Evolutionary conservation across 2,329 filamentous ascomycete genomes (phyloP), one percentile per base, ranked within the genome.

Genomic region (Coniella lustricola): DNA sequence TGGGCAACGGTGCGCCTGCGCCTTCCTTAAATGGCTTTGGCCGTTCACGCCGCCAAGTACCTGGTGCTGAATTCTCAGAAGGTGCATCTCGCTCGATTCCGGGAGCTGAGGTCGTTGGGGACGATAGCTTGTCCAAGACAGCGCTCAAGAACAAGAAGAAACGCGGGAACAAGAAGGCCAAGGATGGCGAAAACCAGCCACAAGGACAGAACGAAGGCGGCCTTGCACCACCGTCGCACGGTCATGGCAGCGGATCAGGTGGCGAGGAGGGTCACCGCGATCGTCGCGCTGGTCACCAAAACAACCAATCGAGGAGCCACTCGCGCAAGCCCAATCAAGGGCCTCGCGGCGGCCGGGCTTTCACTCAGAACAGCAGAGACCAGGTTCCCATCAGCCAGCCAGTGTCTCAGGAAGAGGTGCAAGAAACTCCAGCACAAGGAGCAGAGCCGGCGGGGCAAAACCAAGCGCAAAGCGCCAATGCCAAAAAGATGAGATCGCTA

Each of bases 141-240:
- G 90, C 87, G 12, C 73, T 88, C 59, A 96, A 96, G 78, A 96
- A 96, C 71, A 97, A 97, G 81, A 97, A 97, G 81, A 97, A 97
- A 79, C 81, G 93, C 57, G 87, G 87, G 55, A 79, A 75, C 57
- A 96, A 94, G 76, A 97, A 96, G 71, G 79, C 80, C 44, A 93
- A 90, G 64, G 90, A 93, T 40, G 78, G 74, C 5, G 87, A 88
- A 16, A 81, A 79, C 43, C 83, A 82, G 21, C 50, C 46, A 31
- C 44, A 56, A 49, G 62, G 62, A 17, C 71, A 73, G 48, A 69
- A 64, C 33, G 71, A 71, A 59, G 67, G 68, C 53, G 64, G 74
- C 62, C 71, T 74, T 58, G 75, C 67, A 52, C 73, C 71, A 47
- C 73, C 73, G 48, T 59, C 62, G 48, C 71, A 67, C 55, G 62